phyloP scores from a whole-genome alignment of 2,329 filamentous ascomycete genomes.

The Pseudogymnoascus sp. region DNA sequence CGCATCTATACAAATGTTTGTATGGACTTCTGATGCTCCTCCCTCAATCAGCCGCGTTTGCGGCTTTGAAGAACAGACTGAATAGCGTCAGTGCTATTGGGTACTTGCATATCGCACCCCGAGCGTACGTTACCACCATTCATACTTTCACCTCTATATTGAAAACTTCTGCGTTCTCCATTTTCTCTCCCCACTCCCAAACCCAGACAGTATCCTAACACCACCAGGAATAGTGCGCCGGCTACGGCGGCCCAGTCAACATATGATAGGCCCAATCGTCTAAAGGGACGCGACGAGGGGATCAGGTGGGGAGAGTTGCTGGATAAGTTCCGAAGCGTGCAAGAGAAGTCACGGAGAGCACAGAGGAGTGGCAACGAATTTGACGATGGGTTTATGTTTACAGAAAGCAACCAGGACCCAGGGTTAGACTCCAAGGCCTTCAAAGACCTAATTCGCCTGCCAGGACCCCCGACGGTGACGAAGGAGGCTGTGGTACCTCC shows the following conservation, averaged over 20 bases:
- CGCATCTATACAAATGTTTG: constrained; percentile 93
- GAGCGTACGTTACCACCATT: constrained; percentile 53
- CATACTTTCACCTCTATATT: constrained; percentile 15
- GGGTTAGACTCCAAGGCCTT: constrained; percentile 30
- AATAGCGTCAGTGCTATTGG: constrained; percentile 97
- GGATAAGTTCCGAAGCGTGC: constrained; percentile 87
- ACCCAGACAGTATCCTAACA: background rate
- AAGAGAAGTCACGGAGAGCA: constrained; percentile 71
- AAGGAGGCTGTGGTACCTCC: constrained; percentile 35
- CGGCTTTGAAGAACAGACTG: constrained; percentile 87
- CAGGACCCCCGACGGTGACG: constrained; percentile 33
- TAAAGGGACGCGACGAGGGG: constrained; percentile 73
- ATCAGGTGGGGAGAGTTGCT: constrained; percentile 90
- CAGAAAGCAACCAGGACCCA: constrained; percentile 32
- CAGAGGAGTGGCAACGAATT: constrained; percentile 45
- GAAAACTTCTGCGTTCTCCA: background rate
- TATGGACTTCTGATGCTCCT: constrained; percentile 96
- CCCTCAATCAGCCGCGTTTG: constrained; percentile 96
- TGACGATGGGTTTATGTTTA: constrained; percentile 41
- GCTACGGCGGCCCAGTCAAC: constrained; percentile 42
- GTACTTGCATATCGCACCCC: constrained; percentile 74
- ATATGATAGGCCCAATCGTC: constrained; percentile 65
- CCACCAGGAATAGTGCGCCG: constrained; percentile 30
- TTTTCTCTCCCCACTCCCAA: constrained; percentile 4
- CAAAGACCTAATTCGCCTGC: constrained; percentile 26